phyloP scores from a whole-genome alignment of 306 rosid genomes.

The Quercus agrifolia region DNA sequence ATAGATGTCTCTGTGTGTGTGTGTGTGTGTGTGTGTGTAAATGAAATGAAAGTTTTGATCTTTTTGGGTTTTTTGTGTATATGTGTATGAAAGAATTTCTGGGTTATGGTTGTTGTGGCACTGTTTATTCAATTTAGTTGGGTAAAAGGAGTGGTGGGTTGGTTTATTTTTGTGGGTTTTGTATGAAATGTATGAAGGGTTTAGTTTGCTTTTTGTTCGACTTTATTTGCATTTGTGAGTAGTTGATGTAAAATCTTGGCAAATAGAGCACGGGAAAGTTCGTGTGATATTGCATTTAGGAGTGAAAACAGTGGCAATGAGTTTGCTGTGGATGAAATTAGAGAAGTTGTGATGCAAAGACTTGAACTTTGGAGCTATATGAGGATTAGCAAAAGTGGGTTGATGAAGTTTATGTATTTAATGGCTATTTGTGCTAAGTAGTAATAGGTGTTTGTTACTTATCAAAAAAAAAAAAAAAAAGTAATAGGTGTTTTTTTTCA shows the following conservation, averaged over 20 bases:
- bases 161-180: not conserved
- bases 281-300: not conserved
- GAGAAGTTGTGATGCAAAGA: not conserved
- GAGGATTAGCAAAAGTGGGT: not conserved
- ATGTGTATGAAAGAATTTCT: not conserved
- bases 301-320: not conserved
- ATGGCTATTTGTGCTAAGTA: too few relatives aligned
- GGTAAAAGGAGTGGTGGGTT: not conserved
- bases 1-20: not conserved
- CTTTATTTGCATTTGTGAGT: not conserved
- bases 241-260: not conserved
- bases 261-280: not conserved
- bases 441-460: too few relatives aligned
- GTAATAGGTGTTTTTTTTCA: too few relatives aligned
- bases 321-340: not conserved
- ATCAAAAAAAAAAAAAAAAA: too few relatives aligned
- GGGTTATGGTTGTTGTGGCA: not conserved
- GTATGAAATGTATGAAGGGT: not conserved
- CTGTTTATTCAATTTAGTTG: not conserved
- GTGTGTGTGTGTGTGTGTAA: not conserved
- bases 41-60: not conserved
- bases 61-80: not conserved
- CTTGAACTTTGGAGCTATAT: not conserved
- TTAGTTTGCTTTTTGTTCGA: not conserved
- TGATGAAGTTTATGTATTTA: not conserved